Evolutionary conservation across 805 yeast genomes (phyloP).

Genomic region (Maudiozyma pseudohumilis): DNA sequence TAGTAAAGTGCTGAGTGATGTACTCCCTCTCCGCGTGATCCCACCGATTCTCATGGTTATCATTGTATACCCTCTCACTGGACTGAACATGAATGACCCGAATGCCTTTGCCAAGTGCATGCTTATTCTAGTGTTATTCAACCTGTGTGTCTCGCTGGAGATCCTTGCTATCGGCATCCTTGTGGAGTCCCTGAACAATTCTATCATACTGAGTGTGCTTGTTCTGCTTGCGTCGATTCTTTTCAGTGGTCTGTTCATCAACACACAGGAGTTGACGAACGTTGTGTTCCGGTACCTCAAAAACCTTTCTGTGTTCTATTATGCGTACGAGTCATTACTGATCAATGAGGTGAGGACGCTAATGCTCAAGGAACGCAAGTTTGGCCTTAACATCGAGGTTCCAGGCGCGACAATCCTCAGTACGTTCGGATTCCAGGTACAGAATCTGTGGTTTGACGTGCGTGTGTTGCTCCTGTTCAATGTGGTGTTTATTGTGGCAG

Average conservation of each 20-base stretch:
- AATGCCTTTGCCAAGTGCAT: constrained; percentile 64
- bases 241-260: constrained; percentile 90
- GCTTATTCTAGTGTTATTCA: constrained; percentile 66
- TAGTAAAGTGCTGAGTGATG: constrained; percentile 82
- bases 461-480: constrained; percentile 49
- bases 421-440: constrained; percentile 87
- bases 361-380: constrained; percentile 76
- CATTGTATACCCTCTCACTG: constrained; percentile 83
- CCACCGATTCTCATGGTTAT: constrained; percentile 80
- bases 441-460: constrained; percentile 62
- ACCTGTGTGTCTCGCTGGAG: constrained; percentile 75
- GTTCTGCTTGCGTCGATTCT: constrained; percentile 74
- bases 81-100: constrained; percentile 68
- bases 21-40: constrained; percentile 82
- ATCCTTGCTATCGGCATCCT: constrained; percentile 82
- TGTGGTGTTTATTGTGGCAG: constrained; percentile 48
- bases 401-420: constrained; percentile 96
- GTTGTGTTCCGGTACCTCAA: constrained; percentile 62
- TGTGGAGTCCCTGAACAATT: constrained; percentile 82
- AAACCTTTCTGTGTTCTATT: constrained; percentile 84
- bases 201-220: constrained; percentile 79
- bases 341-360: constrained; percentile 88
- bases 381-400: constrained; percentile 86
- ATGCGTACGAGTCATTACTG: constrained; percentile 86
- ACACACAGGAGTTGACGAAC: constrained; percentile 55